These are phyloP conservation scores for Hypoxylon sp. DNA, from an alignment of 2,329 filamentous ascomycete species.

Conservation along the genomic window DNA sequence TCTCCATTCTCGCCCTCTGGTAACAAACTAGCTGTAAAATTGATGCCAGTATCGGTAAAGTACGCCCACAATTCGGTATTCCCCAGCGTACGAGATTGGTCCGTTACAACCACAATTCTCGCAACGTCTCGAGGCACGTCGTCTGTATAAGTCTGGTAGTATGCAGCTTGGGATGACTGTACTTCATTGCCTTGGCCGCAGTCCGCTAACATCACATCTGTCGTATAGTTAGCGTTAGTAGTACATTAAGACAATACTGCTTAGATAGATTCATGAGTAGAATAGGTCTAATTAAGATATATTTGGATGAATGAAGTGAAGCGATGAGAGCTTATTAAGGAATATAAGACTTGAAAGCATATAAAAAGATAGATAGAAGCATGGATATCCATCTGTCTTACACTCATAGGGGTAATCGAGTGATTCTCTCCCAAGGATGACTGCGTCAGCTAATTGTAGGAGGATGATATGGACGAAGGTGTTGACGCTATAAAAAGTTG, in stretches of 20 bases:
- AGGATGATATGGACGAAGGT: not conserved
- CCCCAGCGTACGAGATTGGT: not conserved
- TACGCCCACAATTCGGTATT: conserved; percentile 2
- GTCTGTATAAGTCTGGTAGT: not conserved
- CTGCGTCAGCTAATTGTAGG: not conserved
- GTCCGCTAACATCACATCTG: not conserved
- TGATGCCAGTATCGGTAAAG: not conserved
- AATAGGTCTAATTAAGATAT: not conserved
- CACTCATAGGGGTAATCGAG: not conserved
- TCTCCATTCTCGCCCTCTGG: not conserved
- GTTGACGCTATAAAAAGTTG: not conserved
- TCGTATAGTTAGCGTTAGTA: not conserved
- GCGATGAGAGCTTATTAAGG: not conserved
- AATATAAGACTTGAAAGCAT: not conserved
- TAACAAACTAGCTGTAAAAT: not conserved
- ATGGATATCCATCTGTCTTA: not conserved
- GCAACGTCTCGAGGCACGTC: not conserved
- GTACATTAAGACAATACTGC: not conserved
- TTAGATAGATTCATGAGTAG: not conserved
- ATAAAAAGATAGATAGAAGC: not conserved
- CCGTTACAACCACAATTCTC: not conserved
- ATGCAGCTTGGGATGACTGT: not conserved
- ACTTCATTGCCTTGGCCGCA: not conserved
- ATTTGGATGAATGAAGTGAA: not conserved
- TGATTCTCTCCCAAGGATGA: not conserved